Base-by-base conservation (phyloP, 495 filamentous ascomycete genomes). In the Collariella sp. region DNA sequence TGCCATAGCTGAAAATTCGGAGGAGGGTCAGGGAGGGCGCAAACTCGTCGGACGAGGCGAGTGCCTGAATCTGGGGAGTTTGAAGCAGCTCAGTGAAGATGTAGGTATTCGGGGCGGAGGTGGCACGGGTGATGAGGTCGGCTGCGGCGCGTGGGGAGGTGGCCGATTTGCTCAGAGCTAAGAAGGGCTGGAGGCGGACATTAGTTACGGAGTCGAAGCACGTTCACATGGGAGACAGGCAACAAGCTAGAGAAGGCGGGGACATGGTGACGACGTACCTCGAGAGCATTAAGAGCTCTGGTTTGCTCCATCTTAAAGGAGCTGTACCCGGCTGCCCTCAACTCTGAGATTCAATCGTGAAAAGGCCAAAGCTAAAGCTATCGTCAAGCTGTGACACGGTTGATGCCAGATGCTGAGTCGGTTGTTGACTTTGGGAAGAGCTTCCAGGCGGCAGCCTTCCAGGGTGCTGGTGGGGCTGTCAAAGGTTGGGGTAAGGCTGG, bases 41-140 rank as follows among this genome's bases (percentile, higher is more conserved):
- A 22, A 74, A 65, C 39, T 76, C 73, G 33, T 65, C 52, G 7
- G 75, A 75, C 16, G 67, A 65, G 26, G 78, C 70, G 18, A 98
- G 81, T 3, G 82, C 74, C 66, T 94, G 87, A 59, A 97, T 82
- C 58, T 90, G 85, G 1, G 86, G 85, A 2, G 82, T 82, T 58
- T 87, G 79, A 9, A 99, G 83, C 0, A 99, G 84, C 75, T 97
- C 93, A 46, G 87, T 82, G 75, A 99, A 99, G 74, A 97, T 83
- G 70, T 85, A 97, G 63, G 89, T 91, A 65, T 95, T 87, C 10
- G 88, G 82, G 46, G 80, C 83, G 18, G 89, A 87, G 40, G 89
- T 97, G 24, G 90, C 93, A 72, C 90, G 88, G 18, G 79, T 80
- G 61, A 97, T 79, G 10, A 99, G 80, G 62, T 96, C 89, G 48